Conservation (phyloP, 345 rosid genomes). For the Salix suchowensis region DNA sequence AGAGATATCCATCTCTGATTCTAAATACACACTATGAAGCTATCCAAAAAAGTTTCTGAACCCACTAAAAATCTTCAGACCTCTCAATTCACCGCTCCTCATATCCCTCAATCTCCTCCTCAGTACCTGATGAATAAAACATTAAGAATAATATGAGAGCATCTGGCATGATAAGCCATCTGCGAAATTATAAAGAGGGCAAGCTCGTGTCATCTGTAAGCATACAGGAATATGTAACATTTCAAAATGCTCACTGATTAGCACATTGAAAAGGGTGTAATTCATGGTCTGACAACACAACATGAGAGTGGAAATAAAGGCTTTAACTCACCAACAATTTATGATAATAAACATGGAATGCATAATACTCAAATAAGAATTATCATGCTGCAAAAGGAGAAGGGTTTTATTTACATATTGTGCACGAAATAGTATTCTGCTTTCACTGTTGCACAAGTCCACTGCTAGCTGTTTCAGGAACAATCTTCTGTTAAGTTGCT, state of each 20-base stretch:
- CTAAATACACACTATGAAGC: not conserved
- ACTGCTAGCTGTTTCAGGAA: constrained; percentile 94
- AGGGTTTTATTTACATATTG: constrained; percentile 61
- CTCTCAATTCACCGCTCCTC: constrained; percentile 83
- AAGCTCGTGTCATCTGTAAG: not conserved
- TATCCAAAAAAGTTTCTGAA: constrained; percentile 65
- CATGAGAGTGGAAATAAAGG: no score
- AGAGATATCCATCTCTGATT: no score
- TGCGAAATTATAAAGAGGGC: not conserved
- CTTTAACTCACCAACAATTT: not conserved
- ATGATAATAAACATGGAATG: not conserved
- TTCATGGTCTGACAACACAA: no score
- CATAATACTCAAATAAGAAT: not conserved
- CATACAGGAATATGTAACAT: not conserved
- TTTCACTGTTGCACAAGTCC: constrained; percentile 83
- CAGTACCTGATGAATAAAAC: constrained; percentile 54
- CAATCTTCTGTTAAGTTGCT: constrained; percentile 73
- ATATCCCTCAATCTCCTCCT: constrained; percentile 79
- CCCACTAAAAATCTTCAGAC: constrained; percentile 60
- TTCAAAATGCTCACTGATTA: no score
- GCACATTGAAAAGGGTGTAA: no score
- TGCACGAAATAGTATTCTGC: constrained; percentile 78
- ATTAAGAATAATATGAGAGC: not conserved
- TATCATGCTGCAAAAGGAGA: not conserved
- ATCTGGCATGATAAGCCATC: not conserved